A percentile compares a stretch with the other conserved stretches of the same genome.
Evolutionary conservation across 371 early-diverging fungal species (phyloP).

Genomic region (Syncephalastrum monosporum): DNA sequence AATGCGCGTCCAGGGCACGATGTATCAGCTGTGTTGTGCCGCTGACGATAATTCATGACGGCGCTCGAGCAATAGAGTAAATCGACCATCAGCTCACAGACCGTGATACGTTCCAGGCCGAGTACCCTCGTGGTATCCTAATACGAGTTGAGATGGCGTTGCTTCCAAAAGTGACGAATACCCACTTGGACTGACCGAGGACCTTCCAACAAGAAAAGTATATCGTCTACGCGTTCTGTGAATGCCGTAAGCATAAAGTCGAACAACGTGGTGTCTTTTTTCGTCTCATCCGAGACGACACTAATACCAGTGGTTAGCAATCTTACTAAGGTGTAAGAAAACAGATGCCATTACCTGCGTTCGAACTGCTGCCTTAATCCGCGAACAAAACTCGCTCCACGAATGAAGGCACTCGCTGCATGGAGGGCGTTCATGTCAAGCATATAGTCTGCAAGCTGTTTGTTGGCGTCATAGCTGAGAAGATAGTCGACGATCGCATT

Average conservation of each 20-base stretch:
- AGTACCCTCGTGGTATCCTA: neutral
- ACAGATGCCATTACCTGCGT: conserved; percentile 4
- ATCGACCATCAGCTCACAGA: conserved; percentile 15
- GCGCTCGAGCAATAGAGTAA: conserved; percentile 13
- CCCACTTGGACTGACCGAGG: too few species aligned
- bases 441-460: conserved; percentile 17
- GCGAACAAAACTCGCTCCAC: conserved; percentile 6
- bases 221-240: too few species aligned
- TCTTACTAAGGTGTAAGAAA: too few species aligned
- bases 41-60: neutral
- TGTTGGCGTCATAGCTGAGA: conserved; percentile 12
- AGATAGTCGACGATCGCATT: neutral
- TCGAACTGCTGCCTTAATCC: conserved; percentile 8
- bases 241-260: too few species aligned
- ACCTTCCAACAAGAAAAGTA: too few species aligned
- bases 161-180: too few species aligned
- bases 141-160: too few species aligned
- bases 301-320: too few species aligned
- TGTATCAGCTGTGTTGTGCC: neutral
- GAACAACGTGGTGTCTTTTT: too few species aligned
- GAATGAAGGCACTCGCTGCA: conserved; percentile 11
- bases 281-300: too few species aligned
- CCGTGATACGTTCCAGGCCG: conserved; percentile 13
- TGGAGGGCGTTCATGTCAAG: conserved; percentile 11
- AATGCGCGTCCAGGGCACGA: neutral